These are phyloP conservation scores for Monilinia laxa DNA, from an alignment of 2,329 filamentous ascomycete genomes.

Conservation along the genomic window DNA sequence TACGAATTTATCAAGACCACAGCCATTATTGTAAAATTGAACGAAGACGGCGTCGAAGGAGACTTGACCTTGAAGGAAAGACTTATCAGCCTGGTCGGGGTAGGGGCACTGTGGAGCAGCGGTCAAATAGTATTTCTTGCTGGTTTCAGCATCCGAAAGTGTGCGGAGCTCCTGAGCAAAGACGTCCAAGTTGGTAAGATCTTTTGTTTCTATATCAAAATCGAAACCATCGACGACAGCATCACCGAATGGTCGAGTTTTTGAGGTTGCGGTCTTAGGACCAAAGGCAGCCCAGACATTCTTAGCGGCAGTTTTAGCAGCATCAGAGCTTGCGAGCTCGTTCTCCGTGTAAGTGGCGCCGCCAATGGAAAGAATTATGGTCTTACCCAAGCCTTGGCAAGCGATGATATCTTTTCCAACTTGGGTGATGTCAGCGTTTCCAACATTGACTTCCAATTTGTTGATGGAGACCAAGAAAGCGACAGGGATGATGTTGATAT, in stretches of 20 bases:
- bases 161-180: constrained; percentile 40
- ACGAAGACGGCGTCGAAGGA: constrained; percentile 43
- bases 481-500: constrained; percentile 16
- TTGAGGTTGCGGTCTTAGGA: constrained; percentile 47
- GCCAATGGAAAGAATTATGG: constrained; percentile 69
- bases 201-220: constrained; percentile 51
- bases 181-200: constrained; percentile 13
- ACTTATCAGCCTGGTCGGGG: constrained; percentile 58
- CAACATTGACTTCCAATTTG: constrained; percentile 19
- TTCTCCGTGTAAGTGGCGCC: constrained; percentile 69
- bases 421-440: constrained; percentile 18
- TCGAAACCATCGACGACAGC: constrained; percentile 73
- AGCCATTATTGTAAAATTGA: constrained; percentile 48
- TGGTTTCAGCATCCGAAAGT: constrained; percentile 48
- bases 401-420: constrained; percentile 23
- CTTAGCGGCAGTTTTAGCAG: constrained; percentile 57
- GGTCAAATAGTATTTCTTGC: constrained; percentile 57
- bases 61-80: constrained; percentile 54
- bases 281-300: constrained; percentile 72
- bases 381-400: constrained; percentile 50
- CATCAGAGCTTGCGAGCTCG: constrained; percentile 55
- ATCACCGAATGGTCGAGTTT: constrained; percentile 64
- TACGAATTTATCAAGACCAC: constrained; percentile 54
- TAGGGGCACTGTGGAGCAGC: constrained; percentile 67
- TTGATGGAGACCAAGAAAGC: constrained; percentile 20